Percentiles rank a stretch among this genome's conserved stretches.
Conservation (phyloP, 192 early-diverging fungal species). For the Dissophora globulifera region DNA sequence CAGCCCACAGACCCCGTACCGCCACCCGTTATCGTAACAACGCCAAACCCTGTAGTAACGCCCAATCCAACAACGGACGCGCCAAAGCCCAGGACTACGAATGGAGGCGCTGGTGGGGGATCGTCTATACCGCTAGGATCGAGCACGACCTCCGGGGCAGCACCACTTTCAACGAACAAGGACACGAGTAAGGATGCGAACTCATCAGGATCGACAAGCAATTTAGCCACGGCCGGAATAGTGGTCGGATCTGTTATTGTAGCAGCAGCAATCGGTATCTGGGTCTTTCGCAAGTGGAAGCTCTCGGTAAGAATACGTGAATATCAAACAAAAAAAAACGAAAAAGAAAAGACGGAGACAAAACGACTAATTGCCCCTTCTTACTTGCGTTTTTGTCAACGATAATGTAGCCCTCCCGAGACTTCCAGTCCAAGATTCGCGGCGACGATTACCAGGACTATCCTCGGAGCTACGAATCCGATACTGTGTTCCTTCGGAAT, state of each 20-base stretch:
- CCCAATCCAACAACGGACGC: neutral
- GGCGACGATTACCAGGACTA: slow-evolving; percentile 50
- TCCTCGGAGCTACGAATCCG: slow-evolving; percentile 48
- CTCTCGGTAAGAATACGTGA: slow-evolving; percentile 47
- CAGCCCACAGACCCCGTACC: too few species aligned
- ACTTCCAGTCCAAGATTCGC: slow-evolving; percentile 59
- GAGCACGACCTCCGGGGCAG: too few species aligned
- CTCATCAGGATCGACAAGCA: neutral
- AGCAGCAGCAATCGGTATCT: slow-evolving; percentile 59
- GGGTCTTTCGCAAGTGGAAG: slow-evolving; percentile 66
- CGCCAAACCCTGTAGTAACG: neutral
- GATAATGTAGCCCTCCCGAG: slow-evolving; percentile 57
- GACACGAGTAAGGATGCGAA: neutral
- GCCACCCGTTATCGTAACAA: neutral
- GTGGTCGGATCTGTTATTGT: slow-evolving; percentile 56
- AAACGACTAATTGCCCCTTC: too few species aligned
- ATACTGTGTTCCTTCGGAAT: slow-evolving; percentile 55
- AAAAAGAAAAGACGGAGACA: neutral
- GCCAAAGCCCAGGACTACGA: neutral
- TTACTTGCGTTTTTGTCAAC: too few species aligned
- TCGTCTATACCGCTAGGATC: too few species aligned
- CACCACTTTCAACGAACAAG: neutral
- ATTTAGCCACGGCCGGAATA: slow-evolving; percentile 53
- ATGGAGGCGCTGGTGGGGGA: too few species aligned
- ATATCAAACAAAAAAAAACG: neutral